phyloP scores from a whole-genome alignment of 805 yeast genomes.

The Lachancea dasiensis region DNA sequence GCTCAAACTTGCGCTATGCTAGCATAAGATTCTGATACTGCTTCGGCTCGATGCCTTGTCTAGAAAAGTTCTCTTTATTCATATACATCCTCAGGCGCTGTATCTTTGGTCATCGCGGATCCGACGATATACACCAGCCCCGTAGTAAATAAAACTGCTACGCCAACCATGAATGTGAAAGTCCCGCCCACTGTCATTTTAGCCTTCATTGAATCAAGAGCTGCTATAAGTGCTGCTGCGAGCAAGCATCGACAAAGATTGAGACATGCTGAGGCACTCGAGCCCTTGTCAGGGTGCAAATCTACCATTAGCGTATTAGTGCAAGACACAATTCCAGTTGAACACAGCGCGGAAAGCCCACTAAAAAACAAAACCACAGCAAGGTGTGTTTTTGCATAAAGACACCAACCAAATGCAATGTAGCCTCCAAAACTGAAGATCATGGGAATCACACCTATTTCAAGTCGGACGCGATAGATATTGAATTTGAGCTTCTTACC shows the following conservation, averaged over 20 bases:
- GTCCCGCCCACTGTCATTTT: constrained; percentile 69
- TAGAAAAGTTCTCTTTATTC: no score
- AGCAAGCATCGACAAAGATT: constrained; percentile 66
- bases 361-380: constrained; percentile 54
- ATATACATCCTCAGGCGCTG: neutral
- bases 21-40: no score
- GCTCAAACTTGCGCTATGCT: no score
- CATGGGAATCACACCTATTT: constrained; percentile 41
- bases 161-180: constrained; percentile 59
- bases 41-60: no score
- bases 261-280: constrained; percentile 67
- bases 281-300: constrained; percentile 59
- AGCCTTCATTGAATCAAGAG: constrained; percentile 51
- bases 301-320: constrained; percentile 68
- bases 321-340: constrained; percentile 51
- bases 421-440: constrained; percentile 36
- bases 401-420: constrained; percentile 68
- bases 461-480: constrained; percentile 48
- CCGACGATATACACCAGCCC: neutral
- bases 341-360: constrained; percentile 49
- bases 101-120: neutral
- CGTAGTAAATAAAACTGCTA: constrained; percentile 31
- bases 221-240: constrained; percentile 66
- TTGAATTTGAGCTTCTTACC: constrained; percentile 40
- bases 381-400: constrained; percentile 42